Percentiles rank a stretch among this genome's conserved stretches.
Evolutionary conservation across 2,329 filamentous ascomycete genomes (phyloP).

Genomic region (Plectosphaerella cucumerina): DNA sequence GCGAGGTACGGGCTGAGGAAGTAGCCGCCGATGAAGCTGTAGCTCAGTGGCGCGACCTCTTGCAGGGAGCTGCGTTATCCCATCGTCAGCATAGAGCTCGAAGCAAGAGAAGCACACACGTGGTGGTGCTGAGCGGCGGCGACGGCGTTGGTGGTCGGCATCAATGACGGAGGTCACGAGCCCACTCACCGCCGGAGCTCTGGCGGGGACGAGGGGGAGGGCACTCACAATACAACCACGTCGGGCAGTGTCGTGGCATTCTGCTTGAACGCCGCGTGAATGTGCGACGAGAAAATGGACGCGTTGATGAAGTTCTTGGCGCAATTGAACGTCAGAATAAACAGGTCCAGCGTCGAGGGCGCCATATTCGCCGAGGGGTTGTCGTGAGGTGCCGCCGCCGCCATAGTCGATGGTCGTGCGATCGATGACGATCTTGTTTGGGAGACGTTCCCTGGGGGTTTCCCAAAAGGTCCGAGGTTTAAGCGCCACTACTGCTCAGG

Average conservation of each 20-base stretch:
- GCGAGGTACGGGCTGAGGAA: slow-evolving; percentile 73
- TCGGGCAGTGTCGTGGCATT: slow-evolving; percentile 45
- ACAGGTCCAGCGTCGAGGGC: slow-evolving; percentile 57
- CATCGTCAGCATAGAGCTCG: not conserved
- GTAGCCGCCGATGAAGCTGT: slow-evolving; percentile 81
- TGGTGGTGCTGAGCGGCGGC: not conserved
- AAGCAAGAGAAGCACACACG: not conserved
- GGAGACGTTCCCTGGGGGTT: slow-evolving; percentile 9
- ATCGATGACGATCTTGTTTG: slow-evolving; percentile 5
- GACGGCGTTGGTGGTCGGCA: not conserved
- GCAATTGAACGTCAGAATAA: slow-evolving; percentile 89
- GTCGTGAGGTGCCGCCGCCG: not conserved
- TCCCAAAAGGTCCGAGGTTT: not conserved
- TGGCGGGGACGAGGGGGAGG: not conserved
- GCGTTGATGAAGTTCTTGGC: slow-evolving; percentile 68
- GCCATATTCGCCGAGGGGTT: slow-evolving; percentile 21
- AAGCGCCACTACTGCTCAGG: not conserved
- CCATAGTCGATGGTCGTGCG: not conserved
- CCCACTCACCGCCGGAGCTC: not conserved
- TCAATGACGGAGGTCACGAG: slow-evolving; percentile 1
- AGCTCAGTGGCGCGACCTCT: slow-evolving; percentile 80
- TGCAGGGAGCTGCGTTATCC: slow-evolving; percentile 64
- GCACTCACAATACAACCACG: slow-evolving; percentile 55
- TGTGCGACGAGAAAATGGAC: slow-evolving; percentile 64
- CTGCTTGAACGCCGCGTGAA: slow-evolving; percentile 56